phyloP scores from a whole-genome alignment of 352 stramenopile species.

The Blastocystis sp. region DNA sequence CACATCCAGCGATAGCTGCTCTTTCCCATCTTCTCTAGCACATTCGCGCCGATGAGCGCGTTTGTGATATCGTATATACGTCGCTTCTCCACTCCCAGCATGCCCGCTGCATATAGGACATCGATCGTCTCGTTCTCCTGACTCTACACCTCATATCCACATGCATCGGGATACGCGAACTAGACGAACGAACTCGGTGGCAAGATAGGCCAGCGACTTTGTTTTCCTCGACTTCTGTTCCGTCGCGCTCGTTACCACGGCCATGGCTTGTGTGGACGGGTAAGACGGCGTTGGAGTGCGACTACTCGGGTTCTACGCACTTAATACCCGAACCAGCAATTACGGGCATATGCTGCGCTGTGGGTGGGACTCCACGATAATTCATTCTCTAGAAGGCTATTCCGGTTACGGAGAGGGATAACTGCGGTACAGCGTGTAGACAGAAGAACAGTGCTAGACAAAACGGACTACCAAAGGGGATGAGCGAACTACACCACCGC shows the following conservation, averaged over 20 bases:
- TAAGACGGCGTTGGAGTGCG: background rate
- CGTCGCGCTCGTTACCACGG: background rate
- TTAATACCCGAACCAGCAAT: background rate
- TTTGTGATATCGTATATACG: slow-evolving; percentile 70
- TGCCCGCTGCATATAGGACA: slow-evolving; percentile 62
- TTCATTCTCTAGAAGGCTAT: background rate
- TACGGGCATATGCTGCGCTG: background rate
- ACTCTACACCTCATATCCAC: slow-evolving; percentile 3
- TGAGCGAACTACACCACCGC: background rate
- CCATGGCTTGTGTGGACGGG: background rate
- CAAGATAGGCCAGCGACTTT: slow-evolving; percentile 61
- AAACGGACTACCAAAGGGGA: background rate
- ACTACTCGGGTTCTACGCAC: background rate
- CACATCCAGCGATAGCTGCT: slow-evolving; percentile 69
- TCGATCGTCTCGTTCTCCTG: slow-evolving; percentile 68
- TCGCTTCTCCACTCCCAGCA: slow-evolving; percentile 64
- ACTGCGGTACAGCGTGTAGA: background rate
- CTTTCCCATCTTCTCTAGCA: slow-evolving; percentile 63
- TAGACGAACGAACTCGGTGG: slow-evolving; percentile 58
- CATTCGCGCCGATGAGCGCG: slow-evolving; percentile 59
- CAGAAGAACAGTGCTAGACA: background rate
- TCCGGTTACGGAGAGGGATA: background rate
- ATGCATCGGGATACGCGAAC: slow-evolving; percentile 22
- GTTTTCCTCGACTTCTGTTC: slow-evolving; percentile 48
- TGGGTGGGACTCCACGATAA: background rate